Evolutionary conservation across 345 rosid species (phyloP), one percentile per base, ranked within the genome.

Genomic region (Capsella bursapastoris): DNA sequence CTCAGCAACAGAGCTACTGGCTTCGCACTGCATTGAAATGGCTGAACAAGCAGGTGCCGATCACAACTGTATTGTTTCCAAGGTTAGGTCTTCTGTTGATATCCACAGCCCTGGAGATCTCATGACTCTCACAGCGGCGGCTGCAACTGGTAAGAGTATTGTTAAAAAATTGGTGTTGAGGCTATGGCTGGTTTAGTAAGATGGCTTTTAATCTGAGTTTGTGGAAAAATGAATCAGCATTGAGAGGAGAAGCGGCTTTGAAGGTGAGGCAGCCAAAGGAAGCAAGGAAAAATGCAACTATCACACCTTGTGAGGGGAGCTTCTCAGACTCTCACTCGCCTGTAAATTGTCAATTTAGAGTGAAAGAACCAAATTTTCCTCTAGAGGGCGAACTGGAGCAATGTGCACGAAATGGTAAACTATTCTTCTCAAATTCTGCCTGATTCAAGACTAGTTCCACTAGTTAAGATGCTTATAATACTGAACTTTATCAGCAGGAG

Each of bases 31-130:
- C 78, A 75, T 94, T 18, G 98, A 94, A 44, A 77, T 89, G 56
- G 97, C 98, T 61, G 95, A 89, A 79, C 72, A 80, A 51, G 83
- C 87, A 0, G 97, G 98, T 41, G 96, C 91, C 14, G 97, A 91
- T 67, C 88, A 78, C 28, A 83, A 71, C 28, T 85, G 81, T 25
- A 74, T 91, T 32, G 85, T 88, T 69, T 75, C 90, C 49, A 84
- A 71, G 4, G 92, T 91, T 32, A 83, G 83, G 67, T 93, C 97
- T 74, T 92, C 94, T 0, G 77, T 93, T 8, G 96, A 89, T 67
- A 78, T 88, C 66, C 88, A 78, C n/a, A 86, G 82, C 75, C 87
- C 97, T 0, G 87, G 98, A 3, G 97, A 93, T 84, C 89, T 93
- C 31, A 77, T 84, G 77, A 93, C 98, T 52, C 98, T 90, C 22